Base-by-base conservation (phyloP, 2,329 filamentous ascomycete genomes). In the Chrysoporthe cubensis region DNA sequence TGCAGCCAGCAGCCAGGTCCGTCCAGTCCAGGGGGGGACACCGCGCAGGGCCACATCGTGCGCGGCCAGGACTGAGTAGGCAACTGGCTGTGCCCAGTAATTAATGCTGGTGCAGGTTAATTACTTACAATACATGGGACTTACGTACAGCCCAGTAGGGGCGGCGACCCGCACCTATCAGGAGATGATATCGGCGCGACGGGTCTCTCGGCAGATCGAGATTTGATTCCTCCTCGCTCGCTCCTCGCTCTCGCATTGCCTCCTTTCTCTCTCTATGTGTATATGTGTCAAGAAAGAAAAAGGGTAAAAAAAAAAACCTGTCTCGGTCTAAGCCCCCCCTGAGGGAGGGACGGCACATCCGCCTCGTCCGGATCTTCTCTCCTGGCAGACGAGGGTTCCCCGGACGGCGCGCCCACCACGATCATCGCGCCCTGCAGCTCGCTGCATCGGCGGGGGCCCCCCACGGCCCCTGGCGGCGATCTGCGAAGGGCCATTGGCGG, bases 391-490 rank as follows among this genome's bases (percentile, higher is more conserved):
- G 37, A 43, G 57, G n/a, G 34, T 40, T 58, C 34, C 42, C n/a
- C 57, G 14, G 37, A 40, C 13, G 57, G 37, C 26, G 57, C 57
- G 21, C 21, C 57, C 57, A 26, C n/a, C 37, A 40, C 11, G 57
- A 43, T 60, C 42, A 42, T 60, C 57, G 57, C 42, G 57, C 32
- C 57, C 40, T 60, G 40, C 21, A 60, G 57, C 37, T 60, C 18
- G 44, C 57, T 44, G 40, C 57, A 43, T 60, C 21, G n/a, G 21
- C 43, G 42, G 57, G 13, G 26, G 2, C 26, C 26, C 26, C 16
- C 57, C 40, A 60, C 40, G 50, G 21, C 21, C 26, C 21, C 26
- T 11, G 48, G 32, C 21, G 32, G 50, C 4, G 21, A 34, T 54
- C 50, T 34, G 26, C 50, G 32, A 34, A 26, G 26, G 50, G 32